A percentile compares a stretch with the other conserved stretches of the same genome.
These are phyloP conservation scores for Aegilops tauschii DNA, from an alignment of 176 grass and related monocot genomes.

Conservation along the genomic window DNA sequence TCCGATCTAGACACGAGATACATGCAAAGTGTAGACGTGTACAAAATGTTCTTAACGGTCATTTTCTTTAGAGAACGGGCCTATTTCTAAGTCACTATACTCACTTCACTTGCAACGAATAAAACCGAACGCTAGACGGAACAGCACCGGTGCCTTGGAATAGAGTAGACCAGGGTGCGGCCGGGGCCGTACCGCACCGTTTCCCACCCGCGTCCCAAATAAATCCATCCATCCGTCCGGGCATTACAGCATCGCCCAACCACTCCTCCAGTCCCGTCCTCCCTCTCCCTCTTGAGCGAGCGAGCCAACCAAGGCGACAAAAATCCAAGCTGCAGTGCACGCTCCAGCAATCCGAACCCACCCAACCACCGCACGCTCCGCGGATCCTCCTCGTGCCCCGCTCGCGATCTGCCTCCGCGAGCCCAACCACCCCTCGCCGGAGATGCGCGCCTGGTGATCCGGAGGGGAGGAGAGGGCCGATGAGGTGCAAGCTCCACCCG, in stretches of 20 bases:
- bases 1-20: background rate
- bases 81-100: too few relatives aligned
- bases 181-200: background rate
- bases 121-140: background rate
- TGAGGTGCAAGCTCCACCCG: constrained; percentile 84
- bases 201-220: background rate
- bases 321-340: constrained; percentile 7
- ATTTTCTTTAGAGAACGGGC: too few relatives aligned
- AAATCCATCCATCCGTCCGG: constrained; percentile 15
- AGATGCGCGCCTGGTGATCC: constrained; percentile 18
- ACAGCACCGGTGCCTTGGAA: background rate
- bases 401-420: background rate
- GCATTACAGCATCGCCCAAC: background rate
- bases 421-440: background rate
- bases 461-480: background rate
- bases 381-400: background rate
- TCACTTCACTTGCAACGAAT: too few relatives aligned
- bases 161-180: background rate
- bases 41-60: too few relatives aligned
- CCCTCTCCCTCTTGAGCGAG: background rate
- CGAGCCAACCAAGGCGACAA: background rate
- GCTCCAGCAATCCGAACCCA: constrained; percentile 2
- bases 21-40: background rate
- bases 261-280: background rate
- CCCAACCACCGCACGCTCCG: background rate